phyloP scores from a whole-genome alignment of 2,329 filamentous ascomycete genomes.

The Basipetospora chlamydospora region DNA sequence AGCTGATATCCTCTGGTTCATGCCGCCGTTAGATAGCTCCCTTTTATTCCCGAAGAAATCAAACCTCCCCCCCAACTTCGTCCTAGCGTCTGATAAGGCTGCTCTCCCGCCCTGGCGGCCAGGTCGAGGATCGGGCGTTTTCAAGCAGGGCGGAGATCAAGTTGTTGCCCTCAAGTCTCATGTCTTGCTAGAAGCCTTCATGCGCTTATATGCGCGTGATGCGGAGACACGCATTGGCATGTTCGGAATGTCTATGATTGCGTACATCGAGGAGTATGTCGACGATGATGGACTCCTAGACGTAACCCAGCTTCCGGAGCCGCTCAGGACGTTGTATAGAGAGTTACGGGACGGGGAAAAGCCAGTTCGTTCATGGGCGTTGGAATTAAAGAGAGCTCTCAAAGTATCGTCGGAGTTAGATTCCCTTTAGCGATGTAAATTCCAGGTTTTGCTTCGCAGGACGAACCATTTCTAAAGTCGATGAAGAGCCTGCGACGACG shows the following conservation, averaged over 20 bases:
- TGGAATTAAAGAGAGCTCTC: slow-evolving; percentile 9
- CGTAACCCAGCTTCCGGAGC: slow-evolving; percentile 10
- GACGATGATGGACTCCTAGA: slow-evolving; percentile 13
- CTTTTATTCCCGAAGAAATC: slow-evolving; percentile 5
- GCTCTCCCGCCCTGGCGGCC: slow-evolving; percentile 12
- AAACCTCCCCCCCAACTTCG: slow-evolving; percentile 8
- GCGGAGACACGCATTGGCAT: slow-evolving; percentile 8
- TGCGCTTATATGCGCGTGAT: slow-evolving; percentile 13
- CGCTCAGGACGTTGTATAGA: slow-evolving; percentile 9
- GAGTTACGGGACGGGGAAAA: slow-evolving; percentile 8
- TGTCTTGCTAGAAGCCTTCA: slow-evolving; percentile 12
- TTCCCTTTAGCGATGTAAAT: background rate
- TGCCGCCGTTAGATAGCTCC: slow-evolving; percentile 10
- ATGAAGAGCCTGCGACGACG: background rate
- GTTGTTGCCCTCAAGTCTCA: slow-evolving; percentile 12
- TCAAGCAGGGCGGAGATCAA: slow-evolving; percentile 5
- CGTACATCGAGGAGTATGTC: slow-evolving; percentile 13
- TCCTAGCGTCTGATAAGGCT: slow-evolving; percentile 11
- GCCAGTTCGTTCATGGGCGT: slow-evolving; percentile 9
- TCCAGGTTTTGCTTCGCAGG: background rate
- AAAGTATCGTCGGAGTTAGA: slow-evolving; percentile 7
- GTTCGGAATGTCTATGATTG: slow-evolving; percentile 12
- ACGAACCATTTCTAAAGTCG: background rate
- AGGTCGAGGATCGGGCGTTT: slow-evolving; percentile 10
- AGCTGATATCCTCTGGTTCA: slow-evolving; percentile 13